Evolutionary conservation across 208 protist species (phyloP), one percentile per base, ranked within the genome.

Genomic region (Acanthamoeba healyi): DNA sequence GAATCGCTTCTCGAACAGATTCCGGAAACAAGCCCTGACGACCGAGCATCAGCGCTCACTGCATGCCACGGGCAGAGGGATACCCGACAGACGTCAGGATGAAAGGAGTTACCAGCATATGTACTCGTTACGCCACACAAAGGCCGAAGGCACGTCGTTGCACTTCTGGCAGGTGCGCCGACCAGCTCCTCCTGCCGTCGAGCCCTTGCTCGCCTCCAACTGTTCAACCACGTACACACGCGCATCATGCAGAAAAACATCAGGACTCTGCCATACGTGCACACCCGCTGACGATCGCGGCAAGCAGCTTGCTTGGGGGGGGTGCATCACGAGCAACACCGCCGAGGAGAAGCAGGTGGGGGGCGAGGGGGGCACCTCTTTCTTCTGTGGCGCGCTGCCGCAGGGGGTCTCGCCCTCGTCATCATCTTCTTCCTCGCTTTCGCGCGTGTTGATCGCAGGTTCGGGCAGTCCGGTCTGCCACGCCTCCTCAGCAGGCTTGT

Each of bases 361-460:
- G 58, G 26, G 58, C 9, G 58, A 6, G 29, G 26, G 9, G 6
- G 44, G 12, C 4, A 82, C 72, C 72, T 32, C 72, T 44, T 82
- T 82, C 72, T 82, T 82, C 42, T 82, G 72, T 26, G 72, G 72
- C 24, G 72, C 72, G 72, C 72, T 82, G 36, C 72, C 72, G 42
- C 72, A 82, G 9, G 72, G 72, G 24, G 72, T 82, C 36, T 82
- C 72, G 24, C 72, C 72, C 6, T 54, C 40, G 72, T 82, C 72
- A 26, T 82, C 72, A n/a, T 44, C 72, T 17, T 82, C 72, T 17
- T 67, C 58, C 58, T 67, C 58, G 9, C 22, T 17, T 2, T 67
- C 9, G 58, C 22, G 26, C 9, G 5, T 32, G 19, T 7, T 24
- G 58, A 17, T 17, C 19, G 3, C 19, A 24, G 15, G 5, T 17